Base-by-base conservation (phyloP, 2,329 filamentous ascomycete species). In the Orbilia brochopaga region DNA sequence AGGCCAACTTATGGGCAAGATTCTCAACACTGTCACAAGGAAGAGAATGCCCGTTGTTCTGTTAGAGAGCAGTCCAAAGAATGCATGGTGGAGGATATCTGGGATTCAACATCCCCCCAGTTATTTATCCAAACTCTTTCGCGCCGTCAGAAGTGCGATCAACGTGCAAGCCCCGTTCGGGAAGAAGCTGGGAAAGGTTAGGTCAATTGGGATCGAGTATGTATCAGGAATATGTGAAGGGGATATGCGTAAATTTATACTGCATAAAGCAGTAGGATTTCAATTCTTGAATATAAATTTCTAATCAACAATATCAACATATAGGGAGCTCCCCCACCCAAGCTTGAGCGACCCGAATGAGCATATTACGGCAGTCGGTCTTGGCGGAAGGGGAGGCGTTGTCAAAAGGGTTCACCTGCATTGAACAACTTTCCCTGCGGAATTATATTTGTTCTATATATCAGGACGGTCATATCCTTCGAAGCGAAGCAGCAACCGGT, bases 151-250 rank as follows among this genome's bases (percentile, higher is more conserved):
- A 64, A 32, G 42, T 42, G 53, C 60, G 52, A 52, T 57, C 52
- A 56, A 57, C 8, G 51, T 21, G 52, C 60, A 57, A 57, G 27
- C n/a, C 53, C 60, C 60, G 60, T 64, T 64, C 52, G 53, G 60
- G 52, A 32, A 57, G 52, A 64, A 64, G 40, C 60, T 64, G 27
- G 21, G 32, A 52, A 64, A 44, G 21, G 60, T 52, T 52, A 52
- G 42, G 52, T 42, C 60, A 64, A 64, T 64, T 57, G 60, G 60
- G 53, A 19, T 57, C 60, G 60, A 57, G 27, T 64, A 57, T 57
- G 60, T 64, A 64, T 64, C 52, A 64, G 30, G 53, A 64, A 57
- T 40, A 24, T 50, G 30, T 51, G 42, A 57, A 57, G 42, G 37
- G 44, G 60, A 48, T 50, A 64, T 57, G 37, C 27, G 30, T 57